These are phyloP conservation scores for Crucihimalaya himalaica DNA, from an alignment of 345 rosid species.

Conservation along the genomic window DNA sequence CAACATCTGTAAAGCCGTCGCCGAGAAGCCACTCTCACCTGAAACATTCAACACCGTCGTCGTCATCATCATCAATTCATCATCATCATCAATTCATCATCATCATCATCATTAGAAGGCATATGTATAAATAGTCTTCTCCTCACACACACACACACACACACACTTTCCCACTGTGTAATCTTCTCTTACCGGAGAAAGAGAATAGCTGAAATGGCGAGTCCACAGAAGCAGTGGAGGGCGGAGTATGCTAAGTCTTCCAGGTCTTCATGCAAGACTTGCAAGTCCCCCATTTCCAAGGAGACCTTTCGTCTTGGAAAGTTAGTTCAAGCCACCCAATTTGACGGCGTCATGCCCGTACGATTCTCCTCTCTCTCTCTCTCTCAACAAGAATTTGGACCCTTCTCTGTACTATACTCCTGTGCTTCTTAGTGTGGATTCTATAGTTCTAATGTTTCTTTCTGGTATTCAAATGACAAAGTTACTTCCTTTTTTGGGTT, in stretches of 20 bases:
- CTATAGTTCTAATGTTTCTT: background rate
- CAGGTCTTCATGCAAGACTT: constrained; percentile 84
- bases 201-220: constrained; percentile 47
- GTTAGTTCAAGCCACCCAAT: constrained; percentile 79
- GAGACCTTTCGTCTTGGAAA: constrained; percentile 83
- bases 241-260: constrained; percentile 96
- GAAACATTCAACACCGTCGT: background rate
- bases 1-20: constrained; percentile 20
- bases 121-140: constrained; percentile 31
- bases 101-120: constrained; percentile 11
- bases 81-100: constrained; percentile 10
- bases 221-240: constrained; percentile 77
- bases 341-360: constrained; percentile 98
- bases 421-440: constrained; percentile 4
- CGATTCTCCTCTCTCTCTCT: background rate
- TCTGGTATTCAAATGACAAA: background rate
- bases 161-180: constrained; percentile 16
- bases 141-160: background rate
- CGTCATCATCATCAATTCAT: constrained; percentile 16
- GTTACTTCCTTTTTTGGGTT: constrained; percentile 28
- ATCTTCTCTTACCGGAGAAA: background rate
- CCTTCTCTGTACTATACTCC: background rate
- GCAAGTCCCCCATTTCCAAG: constrained; percentile 66
- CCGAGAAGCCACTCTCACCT: constrained; percentile 29
- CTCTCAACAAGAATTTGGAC: background rate